Base-by-base conservation (phyloP, 345 rosid genomes). In the Hibiscus mutabilis region DNA sequence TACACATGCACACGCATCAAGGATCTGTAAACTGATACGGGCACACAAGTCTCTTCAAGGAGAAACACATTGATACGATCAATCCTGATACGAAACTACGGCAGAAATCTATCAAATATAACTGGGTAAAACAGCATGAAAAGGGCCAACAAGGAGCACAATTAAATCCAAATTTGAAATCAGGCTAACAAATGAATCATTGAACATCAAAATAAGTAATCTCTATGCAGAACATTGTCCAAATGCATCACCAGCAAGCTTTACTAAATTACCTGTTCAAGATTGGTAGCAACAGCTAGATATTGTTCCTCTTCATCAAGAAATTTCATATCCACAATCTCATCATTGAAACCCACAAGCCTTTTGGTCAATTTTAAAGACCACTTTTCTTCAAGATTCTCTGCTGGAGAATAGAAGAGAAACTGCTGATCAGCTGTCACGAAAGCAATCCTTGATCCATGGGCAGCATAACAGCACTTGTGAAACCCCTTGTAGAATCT, bases 361-460 rank as follows among this genome's bases (percentile, higher is more conserved):
- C 97, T 89, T 86, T 85, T 89, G 77, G 72, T 80, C 57, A 89
- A 69, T 6, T 73, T 78, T 71, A 91, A 71, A 16, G 74, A 79
- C 42, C 78, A 70, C 40, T 55, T 79, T 71, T 84, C 89, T 73
- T 87, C 90, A 56, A 64, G 46, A 58, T 77, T 64, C 73, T 77
- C 86, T 68, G 58, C 73, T 15, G 82, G 77, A 57, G 75, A 72
- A 77, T 94, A 94, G 75, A 88, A 76, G 22, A 91, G 79, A 74
- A 94, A 85, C 76, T 94, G 96, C 77, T 94, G 96, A 84, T 94
- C 97, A 69, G 96, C 98, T 57, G 95, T 91, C 81, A 85, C 97
- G 75, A 94, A 65, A 94, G 85, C 78, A 94, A 79, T 59, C 93
- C 98, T 75, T 69, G 88, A 84, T 85, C 83, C 67, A 77, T 81